Evolutionary conservation across 2,329 filamentous ascomycete species (phyloP).

Genomic region (Monosporascus cannonballus): DNA sequence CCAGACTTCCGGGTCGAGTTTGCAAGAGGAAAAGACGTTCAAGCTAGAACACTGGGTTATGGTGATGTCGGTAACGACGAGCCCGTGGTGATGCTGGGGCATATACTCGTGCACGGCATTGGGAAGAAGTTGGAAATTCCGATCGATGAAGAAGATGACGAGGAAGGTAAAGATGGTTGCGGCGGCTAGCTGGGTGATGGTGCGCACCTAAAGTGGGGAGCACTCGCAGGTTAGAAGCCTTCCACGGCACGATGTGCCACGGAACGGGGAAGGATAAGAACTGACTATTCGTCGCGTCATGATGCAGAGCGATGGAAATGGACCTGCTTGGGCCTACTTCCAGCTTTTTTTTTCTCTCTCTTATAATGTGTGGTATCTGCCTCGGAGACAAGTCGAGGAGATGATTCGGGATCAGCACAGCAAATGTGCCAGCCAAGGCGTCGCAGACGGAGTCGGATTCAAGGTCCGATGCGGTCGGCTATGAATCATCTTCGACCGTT

Average conservation of each 20-base stretch:
- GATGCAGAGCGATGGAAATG: slow-evolving; percentile 8
- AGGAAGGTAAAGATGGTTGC: slow-evolving; percentile 62
- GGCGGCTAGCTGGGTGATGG: slow-evolving; percentile 68
- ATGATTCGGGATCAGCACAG: slow-evolving; percentile 14
- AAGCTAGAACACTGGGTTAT: slow-evolving; percentile 69
- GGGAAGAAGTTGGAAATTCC: slow-evolving; percentile 80
- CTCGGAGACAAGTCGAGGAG: slow-evolving; percentile 8
- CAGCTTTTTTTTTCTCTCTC: too few relatives aligned
- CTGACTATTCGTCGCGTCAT: slow-evolving; percentile 30
- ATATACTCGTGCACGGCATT: slow-evolving; percentile 81
- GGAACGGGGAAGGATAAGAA: not conserved
- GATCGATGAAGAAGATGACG: slow-evolving; percentile 77
- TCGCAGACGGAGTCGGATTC: not conserved
- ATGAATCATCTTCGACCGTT: slow-evolving; percentile 21
- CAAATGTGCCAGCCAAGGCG: slow-evolving; percentile 14
- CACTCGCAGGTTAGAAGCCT: slow-evolving; percentile 3
- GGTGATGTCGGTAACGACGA: slow-evolving; percentile 80
- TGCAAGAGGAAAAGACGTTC: slow-evolving; percentile 70
- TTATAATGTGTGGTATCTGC: not conserved
- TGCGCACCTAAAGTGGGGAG: slow-evolving; percentile 44
- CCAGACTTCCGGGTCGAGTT: slow-evolving; percentile 66
- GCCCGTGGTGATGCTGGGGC: slow-evolving; percentile 76
- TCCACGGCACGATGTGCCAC: not conserved
- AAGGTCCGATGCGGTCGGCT: slow-evolving; percentile 11
- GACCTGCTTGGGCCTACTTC: too few relatives aligned